Evolutionary conservation across 495 filamentous ascomycete genomes (phyloP), one percentile per base, ranked within the genome.

Genomic region (Daldinia bambusicola): DNA sequence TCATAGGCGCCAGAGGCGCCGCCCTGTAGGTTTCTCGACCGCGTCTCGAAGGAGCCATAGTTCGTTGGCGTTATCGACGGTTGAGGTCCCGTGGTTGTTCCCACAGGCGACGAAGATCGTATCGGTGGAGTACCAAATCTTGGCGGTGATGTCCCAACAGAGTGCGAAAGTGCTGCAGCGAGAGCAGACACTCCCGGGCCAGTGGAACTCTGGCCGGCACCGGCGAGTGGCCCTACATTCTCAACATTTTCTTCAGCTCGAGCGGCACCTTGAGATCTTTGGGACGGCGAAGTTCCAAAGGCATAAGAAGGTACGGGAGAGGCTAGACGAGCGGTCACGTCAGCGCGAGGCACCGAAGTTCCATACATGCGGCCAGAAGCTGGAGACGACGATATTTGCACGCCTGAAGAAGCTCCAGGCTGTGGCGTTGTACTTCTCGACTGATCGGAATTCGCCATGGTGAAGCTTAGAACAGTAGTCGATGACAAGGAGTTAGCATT

Each of bases 141-240:
- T 10, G 87, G 85, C 4, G 88, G 88, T n/a, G 85, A 85, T 14
- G 84, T 86, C 38, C 87, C 87, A 30, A 89, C 75, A 2, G 86
- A 88, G 57, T 89, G 85, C 63, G 90, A 91, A 65, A 94, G 81
- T 31, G 91, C 91, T 20, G 90, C 90, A 22, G 92, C 90, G 62
- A 94, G 88, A 71, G 91, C 91, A 32, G 91, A 93, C 22, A 91
- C 84, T 1, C 92, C 91, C 2, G 91, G 91, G 4, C 91, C 91
- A 0, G 83, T 87, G 16, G 75, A 72, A 56, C 77, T 75, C n/a
- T 78, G 80, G 41, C 78, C 83, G 8, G 84, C 76, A n/a, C 87
- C 87, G 1, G 87, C 81, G 20, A 89, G 83, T 62, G 87, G 85
- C 18, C 83, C 80, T 61, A 84, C 61, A 43, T 64, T 75, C 16